Evolutionary conservation across 2,329 filamentous ascomycete species (phyloP).

Genomic region (Orbilia brochopaga): DNA sequence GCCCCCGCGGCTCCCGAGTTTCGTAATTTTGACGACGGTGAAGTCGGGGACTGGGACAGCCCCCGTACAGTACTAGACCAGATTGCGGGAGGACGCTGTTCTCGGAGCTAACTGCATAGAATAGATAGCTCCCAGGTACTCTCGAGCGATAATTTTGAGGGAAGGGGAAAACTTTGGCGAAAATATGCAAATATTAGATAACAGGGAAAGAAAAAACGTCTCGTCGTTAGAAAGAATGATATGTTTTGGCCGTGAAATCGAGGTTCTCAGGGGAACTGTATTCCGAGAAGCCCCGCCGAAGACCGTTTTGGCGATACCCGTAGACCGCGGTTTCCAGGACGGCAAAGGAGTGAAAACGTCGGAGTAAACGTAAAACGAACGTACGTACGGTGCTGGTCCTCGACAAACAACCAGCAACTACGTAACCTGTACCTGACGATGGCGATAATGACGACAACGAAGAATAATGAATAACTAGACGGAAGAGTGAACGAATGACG

Average conservation of each 20-base stretch:
- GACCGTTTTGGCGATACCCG: slow-evolving; percentile 42
- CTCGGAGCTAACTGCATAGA: slow-evolving; percentile 47
- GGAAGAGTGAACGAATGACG: slow-evolving; percentile 24
- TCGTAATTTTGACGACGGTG: slow-evolving; percentile 51
- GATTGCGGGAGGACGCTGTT: slow-evolving; percentile 37
- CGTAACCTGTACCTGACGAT: slow-evolving; percentile 33
- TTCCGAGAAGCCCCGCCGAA: slow-evolving; percentile 50
- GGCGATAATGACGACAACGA: slow-evolving; percentile 17
- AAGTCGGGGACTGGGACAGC: slow-evolving; percentile 47
- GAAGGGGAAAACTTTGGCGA: too few species aligned
- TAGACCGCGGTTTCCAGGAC: slow-evolving; percentile 45
- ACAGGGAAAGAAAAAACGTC: slow-evolving; percentile 27
- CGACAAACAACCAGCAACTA: slow-evolving; percentile 42
- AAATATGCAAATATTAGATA: slow-evolving; percentile 5
- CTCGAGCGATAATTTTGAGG: neutral
- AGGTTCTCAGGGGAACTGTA: slow-evolving; percentile 30
- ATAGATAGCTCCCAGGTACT: slow-evolving; percentile 27
- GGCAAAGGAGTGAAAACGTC: slow-evolving; percentile 27
- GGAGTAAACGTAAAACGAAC: slow-evolving; percentile 19
- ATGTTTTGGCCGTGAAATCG: slow-evolving; percentile 30
- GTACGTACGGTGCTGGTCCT: slow-evolving; percentile 26
- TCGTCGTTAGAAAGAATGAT: slow-evolving; percentile 38
- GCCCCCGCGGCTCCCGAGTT: slow-evolving; percentile 51
- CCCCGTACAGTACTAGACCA: slow-evolving; percentile 48
- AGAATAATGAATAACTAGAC: slow-evolving; percentile 15